These are phyloP conservation scores for Macrotyloma uniflorum DNA, from an alignment of 306 rosid genomes.

Conservation along the genomic window DNA sequence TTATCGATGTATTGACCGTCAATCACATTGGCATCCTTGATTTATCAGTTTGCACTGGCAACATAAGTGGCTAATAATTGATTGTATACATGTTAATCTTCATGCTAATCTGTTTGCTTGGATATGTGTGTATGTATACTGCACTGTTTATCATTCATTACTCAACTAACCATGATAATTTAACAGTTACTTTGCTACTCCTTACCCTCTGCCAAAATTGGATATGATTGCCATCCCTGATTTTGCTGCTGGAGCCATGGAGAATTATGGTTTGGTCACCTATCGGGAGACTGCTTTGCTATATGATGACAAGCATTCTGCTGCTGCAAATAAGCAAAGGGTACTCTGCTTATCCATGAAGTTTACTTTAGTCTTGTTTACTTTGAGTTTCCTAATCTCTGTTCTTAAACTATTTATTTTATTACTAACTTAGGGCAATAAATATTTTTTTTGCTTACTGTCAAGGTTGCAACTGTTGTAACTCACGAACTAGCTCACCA, in stretches of 20 bases:
- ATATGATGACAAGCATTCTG: slow-evolving; percentile 86
- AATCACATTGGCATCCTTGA: neutral
- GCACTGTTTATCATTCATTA: slow-evolving; percentile 30
- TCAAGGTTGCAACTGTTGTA: slow-evolving; percentile 84
- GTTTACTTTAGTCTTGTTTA: slow-evolving; percentile 26
- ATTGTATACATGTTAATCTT: slow-evolving; percentile 22
- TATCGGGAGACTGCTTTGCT: slow-evolving; percentile 93
- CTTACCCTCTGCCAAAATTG: slow-evolving; percentile 87
- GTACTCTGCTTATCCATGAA: slow-evolving; percentile 48
- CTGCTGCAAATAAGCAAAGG: slow-evolving; percentile 91
- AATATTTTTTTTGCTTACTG: slow-evolving; percentile 37
- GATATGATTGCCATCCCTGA: slow-evolving; percentile 98
- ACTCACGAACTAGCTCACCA: slow-evolving; percentile 98
- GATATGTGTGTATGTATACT: slow-evolving; percentile 18
- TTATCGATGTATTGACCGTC: neutral
- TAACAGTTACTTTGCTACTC: slow-evolving; percentile 83
- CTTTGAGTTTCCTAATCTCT: slow-evolving; percentile 33
- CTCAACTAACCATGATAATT: slow-evolving; percentile 38
- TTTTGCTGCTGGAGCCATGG: slow-evolving; percentile 99
- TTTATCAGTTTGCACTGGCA: neutral
- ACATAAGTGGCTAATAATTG: slow-evolving; percentile 1
- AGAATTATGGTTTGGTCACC: slow-evolving; percentile 95
- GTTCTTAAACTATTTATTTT: slow-evolving; percentile 10
- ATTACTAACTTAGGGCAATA: slow-evolving; percentile 28
- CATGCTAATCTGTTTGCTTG: slow-evolving; percentile 21